phyloP scores from a whole-genome alignment of 2,329 filamentous ascomycete genomes.

The Elsinoe perseae region DNA sequence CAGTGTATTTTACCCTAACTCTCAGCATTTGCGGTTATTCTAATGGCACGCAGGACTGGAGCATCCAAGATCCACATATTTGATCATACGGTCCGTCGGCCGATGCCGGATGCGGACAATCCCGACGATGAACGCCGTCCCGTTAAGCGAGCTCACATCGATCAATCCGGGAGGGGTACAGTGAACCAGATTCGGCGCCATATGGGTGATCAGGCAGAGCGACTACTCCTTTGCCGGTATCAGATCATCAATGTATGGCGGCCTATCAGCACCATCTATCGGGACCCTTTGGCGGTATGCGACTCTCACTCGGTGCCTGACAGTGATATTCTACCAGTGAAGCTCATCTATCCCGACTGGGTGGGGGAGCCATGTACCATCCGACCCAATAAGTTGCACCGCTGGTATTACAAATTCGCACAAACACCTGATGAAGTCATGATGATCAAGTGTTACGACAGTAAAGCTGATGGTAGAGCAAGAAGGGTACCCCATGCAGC shows the following conservation, averaged over 20 bases:
- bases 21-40: neutral
- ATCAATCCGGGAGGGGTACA: constrained; percentile 45
- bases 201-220: constrained; percentile 39
- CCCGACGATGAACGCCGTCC: constrained; percentile 33
- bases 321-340: constrained; percentile 49
- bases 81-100: constrained; percentile 53
- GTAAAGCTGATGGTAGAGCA: constrained; percentile 47
- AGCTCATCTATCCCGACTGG: constrained; percentile 50
- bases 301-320: constrained; percentile 20
- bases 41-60: constrained; percentile 36
- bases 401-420: constrained; percentile 55
- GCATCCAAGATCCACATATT: constrained; percentile 53
- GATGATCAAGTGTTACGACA: constrained; percentile 57
- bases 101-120: constrained; percentile 25
- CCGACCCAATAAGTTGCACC: constrained; percentile 46
- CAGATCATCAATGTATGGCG: constrained; percentile 46
- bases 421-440: constrained; percentile 52
- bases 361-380: constrained; percentile 53
- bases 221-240: constrained; percentile 41
- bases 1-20: neutral
- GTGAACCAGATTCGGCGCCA: constrained; percentile 39
- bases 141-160: constrained; percentile 50
- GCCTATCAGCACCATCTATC: constrained; percentile 21
- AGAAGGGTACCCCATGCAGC: constrained; percentile 50
- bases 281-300: constrained; percentile 20